Evolutionary conservation across 2,329 filamentous ascomycete genomes (phyloP).

Genomic region (Clonostachys byssicola): DNA sequence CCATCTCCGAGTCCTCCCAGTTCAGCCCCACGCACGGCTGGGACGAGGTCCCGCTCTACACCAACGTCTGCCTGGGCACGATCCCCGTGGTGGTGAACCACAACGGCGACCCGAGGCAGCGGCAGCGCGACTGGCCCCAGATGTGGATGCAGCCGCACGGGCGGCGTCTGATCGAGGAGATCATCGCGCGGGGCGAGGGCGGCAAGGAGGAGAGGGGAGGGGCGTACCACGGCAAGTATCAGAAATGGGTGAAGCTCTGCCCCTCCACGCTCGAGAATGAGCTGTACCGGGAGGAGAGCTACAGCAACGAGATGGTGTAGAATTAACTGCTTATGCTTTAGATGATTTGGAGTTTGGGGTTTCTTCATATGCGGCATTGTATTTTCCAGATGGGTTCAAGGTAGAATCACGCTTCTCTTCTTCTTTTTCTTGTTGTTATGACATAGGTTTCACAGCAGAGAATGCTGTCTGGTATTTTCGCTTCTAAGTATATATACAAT

Average conservation of each 20-base stretch:
- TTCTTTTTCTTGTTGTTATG: too few species aligned
- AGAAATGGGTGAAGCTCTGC: conserved; percentile 16
- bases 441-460: too few species aligned
- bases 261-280: conserved; percentile 13
- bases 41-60: conserved; percentile 16
- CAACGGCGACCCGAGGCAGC: conserved; percentile 12
- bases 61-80: conserved; percentile 16
- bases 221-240: background rate
- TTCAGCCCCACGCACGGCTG: conserved; percentile 8
- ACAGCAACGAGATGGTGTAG: too few species aligned
- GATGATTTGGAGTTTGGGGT: too few species aligned
- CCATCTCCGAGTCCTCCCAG: conserved; percentile 3
- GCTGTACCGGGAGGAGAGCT: conserved; percentile 7
- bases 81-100: conserved; percentile 21
- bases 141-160: conserved; percentile 15
- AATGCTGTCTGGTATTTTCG: too few species aligned
- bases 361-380: too few species aligned
- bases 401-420: too few species aligned
- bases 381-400: too few species aligned
- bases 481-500: too few species aligned
- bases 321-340: too few species aligned
- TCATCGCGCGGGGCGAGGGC: conserved; percentile 6
- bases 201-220: conserved; percentile 8
- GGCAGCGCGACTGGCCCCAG: conserved; percentile 14
- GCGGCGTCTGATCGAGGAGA: conserved; percentile 10